Base-by-base conservation (phyloP, 371 early-diverging fungal genomes). In the Syncephalastrum sp. region DNA sequence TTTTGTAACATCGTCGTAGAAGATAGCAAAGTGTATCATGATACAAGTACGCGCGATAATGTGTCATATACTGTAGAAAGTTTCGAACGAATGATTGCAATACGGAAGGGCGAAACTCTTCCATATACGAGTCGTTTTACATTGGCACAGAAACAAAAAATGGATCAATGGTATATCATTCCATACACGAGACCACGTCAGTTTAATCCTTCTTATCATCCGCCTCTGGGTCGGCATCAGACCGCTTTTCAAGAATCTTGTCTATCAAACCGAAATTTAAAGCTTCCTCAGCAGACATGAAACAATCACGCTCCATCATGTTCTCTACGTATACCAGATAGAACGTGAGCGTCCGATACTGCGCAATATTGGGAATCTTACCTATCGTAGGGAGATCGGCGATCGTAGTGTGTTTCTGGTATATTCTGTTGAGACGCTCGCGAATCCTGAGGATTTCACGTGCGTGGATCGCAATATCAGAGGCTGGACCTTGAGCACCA, bases 391-490 rank as follows among this genome's bases (percentile, higher is more conserved):
- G 91, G 14, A 95, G 56, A 43, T 86, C 82, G 64, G 91, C 90
- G 50, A 84, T 79, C 1, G 87, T 86, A 5, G 96, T 95, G 57
- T 97, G 98, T 38, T 86, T 82, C 52, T 85, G 83, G 63, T 96
- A 97, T 24, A 97, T 86, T 41, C 80, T 61, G 67, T 98, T 98
- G 38, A 97, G 71, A 12, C 91, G 75, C 64, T 90, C 89, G n/a
- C 96, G 81, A 0, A 92, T 87, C 33, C 91, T 84, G 44, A 98
- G 75, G 51, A 98, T 98, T 76, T 98, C 98, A 16, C 92, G 77
- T 4, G 98, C 98, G 62, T 97, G 97, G 57, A 97, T 98, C 10
- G 92, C 97, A 65, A 98, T 96, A 67, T 98, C 99, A 45, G 91
- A 87, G 3, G 99, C 99, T 73, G 96, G 99, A 8, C 99, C 97